A percentile compares a stretch with the other conserved stretches of the same genome.
Conservation (phyloP, 2,329 filamentous ascomycete species). For the Raffaelea ambrosiae region DNA sequence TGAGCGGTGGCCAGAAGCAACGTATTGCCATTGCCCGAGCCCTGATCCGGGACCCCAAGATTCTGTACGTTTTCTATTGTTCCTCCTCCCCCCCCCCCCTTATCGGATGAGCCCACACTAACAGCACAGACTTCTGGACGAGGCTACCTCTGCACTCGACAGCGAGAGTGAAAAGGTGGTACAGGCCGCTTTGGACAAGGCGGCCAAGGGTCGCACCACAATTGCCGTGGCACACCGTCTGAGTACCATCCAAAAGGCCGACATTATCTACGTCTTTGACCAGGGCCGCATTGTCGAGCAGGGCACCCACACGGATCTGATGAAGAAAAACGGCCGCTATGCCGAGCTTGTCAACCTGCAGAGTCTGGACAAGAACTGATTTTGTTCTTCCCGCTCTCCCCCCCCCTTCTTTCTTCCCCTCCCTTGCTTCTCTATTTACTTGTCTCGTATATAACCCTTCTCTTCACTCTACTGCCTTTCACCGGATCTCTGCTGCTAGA, state of each 20-base stretch:
- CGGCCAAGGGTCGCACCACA: slow-evolving; percentile 77
- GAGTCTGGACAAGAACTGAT: slow-evolving; percentile 54
- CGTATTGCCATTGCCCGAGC: slow-evolving; percentile 89
- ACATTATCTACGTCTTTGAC: slow-evolving; percentile 93
- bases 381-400: not conserved
- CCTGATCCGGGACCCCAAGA: slow-evolving; percentile 80
- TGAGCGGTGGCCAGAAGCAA: slow-evolving; percentile 91
- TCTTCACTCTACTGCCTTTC: not conserved
- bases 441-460: not conserved
- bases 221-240: slow-evolving; percentile 91
- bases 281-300: slow-evolving; percentile 77
- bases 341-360: slow-evolving; percentile 73
- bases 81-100: not conserved
- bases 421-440: not conserved
- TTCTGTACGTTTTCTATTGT: slow-evolving; percentile 37
- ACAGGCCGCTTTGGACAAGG: slow-evolving; percentile 71
- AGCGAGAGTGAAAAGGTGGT: slow-evolving; percentile 72
- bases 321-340: slow-evolving; percentile 63
- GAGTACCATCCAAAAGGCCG: slow-evolving; percentile 88
- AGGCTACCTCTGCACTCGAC: slow-evolving; percentile 72
- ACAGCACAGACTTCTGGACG: slow-evolving; percentile 53
- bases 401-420: not conserved
- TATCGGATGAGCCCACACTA: not conserved
- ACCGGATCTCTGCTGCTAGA: not conserved
- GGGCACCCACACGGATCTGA: slow-evolving; percentile 68